phyloP scores from a whole-genome alignment of 2,329 filamentous ascomycete species.

The Fusarium pininemorale region DNA sequence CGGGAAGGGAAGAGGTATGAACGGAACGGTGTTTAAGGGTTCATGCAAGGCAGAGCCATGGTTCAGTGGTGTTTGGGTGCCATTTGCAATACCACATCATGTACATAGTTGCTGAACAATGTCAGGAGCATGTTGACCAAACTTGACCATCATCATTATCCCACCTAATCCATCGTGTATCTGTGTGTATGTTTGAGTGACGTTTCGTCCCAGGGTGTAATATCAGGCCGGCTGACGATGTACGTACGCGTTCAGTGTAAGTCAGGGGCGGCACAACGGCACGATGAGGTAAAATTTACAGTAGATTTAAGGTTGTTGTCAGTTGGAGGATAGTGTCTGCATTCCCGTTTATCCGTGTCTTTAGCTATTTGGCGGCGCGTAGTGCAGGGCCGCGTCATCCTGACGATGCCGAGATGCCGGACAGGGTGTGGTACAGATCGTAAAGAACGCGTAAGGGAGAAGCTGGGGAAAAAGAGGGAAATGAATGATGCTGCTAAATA shows the following conservation, averaged over 20 bases:
- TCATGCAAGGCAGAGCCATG: constrained; percentile 12
- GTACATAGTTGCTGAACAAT: constrained; percentile 35
- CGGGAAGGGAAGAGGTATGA: constrained; percentile 24
- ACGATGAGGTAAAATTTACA: constrained; percentile 6
- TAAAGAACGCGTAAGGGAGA: constrained; percentile 1
- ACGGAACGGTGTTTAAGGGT: constrained; percentile 28
- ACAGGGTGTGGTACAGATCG: constrained; percentile 13
- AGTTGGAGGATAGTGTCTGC: background rate
- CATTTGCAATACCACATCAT: constrained; percentile 17
- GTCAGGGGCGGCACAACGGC: constrained; percentile 8
- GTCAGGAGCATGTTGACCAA: constrained; percentile 19
- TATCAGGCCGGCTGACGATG: background rate
- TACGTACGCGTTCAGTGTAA: background rate
- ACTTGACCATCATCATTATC: background rate
- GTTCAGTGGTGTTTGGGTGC: constrained; percentile 24
- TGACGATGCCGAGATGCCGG: constrained; percentile 29
- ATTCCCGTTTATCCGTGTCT: constrained; percentile 17
- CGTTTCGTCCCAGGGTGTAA: constrained; percentile 5
- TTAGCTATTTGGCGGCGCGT: constrained; percentile 17
- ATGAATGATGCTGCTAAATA: background rate
- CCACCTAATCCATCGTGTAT: background rate
- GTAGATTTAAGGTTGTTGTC: constrained; percentile 15
- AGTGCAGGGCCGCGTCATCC: constrained; percentile 40
- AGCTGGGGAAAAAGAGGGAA: background rate
- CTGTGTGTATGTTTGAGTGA: constrained; percentile 3